phyloP scores from a whole-genome alignment of 345 rosid species.

The Salix arbutifolia region DNA sequence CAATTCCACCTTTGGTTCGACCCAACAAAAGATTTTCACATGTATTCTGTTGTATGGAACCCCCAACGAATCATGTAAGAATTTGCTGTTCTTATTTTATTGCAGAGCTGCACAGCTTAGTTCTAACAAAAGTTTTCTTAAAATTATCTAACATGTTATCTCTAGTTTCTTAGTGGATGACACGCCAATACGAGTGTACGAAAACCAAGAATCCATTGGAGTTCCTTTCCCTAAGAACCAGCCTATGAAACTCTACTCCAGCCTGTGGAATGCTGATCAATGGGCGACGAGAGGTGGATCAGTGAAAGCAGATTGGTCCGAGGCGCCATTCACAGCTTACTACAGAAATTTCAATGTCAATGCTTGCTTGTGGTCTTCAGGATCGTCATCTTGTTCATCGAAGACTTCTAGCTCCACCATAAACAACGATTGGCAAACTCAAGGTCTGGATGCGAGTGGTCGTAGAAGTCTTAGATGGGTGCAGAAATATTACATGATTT shows the following conservation, averaged over 20 bases:
- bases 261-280: slow-evolving; percentile 25
- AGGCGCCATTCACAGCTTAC: slow-evolving; percentile 22
- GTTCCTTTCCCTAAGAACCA: slow-evolving; percentile 21
- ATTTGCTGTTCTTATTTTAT: too few species aligned
- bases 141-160: background rate
- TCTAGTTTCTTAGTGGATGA: slow-evolving; percentile 21
- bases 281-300: slow-evolving; percentile 29
- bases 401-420: background rate
- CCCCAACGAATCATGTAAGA: slow-evolving; percentile 20
- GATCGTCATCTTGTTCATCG: background rate
- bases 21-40: slow-evolving; percentile 17
- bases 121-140: too few species aligned
- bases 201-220: slow-evolving; percentile 15
- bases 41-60: slow-evolving; percentile 21
- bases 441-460: slow-evolving; percentile 9
- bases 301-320: slow-evolving; percentile 21
- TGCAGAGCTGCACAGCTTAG: too few species aligned
- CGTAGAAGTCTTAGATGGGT: slow-evolving; percentile 21
- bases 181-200: slow-evolving; percentile 16
- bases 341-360: slow-evolving; percentile 19
- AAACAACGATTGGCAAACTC: slow-evolving; percentile 6
- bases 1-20: slow-evolving; percentile 28
- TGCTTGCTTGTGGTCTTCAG: slow-evolving; percentile 5
- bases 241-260: slow-evolving; percentile 16
- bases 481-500: slow-evolving; percentile 19